Evolutionary conservation across 148 eudicot genomes (phyloP).

Genomic region (Vaccinium myrtillus): DNA sequence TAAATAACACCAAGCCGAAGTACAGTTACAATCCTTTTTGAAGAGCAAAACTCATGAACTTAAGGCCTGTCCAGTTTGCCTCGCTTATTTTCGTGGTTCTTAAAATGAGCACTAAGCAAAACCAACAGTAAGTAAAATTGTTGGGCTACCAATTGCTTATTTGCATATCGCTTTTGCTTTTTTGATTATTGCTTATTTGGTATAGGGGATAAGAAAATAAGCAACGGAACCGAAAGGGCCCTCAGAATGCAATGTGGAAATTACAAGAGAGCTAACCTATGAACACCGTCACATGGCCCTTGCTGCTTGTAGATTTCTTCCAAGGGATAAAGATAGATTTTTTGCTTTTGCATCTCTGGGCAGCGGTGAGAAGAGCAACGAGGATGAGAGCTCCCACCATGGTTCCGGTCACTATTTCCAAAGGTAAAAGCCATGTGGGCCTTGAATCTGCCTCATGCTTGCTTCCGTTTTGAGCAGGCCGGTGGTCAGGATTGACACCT

Average conservation of each 20-base stretch:
- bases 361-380: conserved; percentile 41
- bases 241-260: neutral
- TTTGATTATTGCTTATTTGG: neutral
- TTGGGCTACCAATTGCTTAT: neutral
- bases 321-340: conserved; percentile 76
- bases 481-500: conserved; percentile 33
- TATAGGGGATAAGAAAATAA: neutral
- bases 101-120: neutral
- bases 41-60: neutral
- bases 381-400: conserved; percentile 60
- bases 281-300: conserved; percentile 54
- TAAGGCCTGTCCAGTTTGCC: neutral
- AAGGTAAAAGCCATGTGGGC: conserved; percentile 73
- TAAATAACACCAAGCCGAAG: conserved; percentile 12
- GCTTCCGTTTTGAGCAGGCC: conserved; percentile 28
- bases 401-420: conserved; percentile 78
- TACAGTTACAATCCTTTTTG: neutral
- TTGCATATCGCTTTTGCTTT: neutral
- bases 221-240: neutral
- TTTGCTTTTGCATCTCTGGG: conserved; percentile 57
- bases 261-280: conserved; percentile 42
- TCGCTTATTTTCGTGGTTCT: neutral
- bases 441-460: conserved; percentile 49
- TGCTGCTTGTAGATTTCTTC: conserved; percentile 80
- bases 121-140: neutral